A percentile compares a stretch with the other conserved stretches of the same genome.
phyloP scores from a whole-genome alignment of 495 filamentous ascomycete genomes.

The Amphirosellinia nigrospora region DNA sequence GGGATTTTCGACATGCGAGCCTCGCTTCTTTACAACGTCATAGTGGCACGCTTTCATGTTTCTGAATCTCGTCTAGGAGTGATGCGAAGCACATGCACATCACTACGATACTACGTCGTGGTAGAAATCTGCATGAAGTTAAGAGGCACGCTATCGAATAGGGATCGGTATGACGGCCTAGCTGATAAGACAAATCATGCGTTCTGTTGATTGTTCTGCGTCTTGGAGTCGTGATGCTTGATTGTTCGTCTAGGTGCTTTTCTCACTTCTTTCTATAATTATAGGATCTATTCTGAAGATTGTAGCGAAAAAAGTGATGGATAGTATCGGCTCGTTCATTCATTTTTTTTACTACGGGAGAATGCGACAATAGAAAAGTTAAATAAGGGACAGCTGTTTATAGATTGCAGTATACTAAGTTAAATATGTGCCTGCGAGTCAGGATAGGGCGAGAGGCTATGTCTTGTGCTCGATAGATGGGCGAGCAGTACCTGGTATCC shows the following conservation, averaged over 20 bases:
- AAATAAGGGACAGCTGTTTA: no score
- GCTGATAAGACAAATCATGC: conserved; percentile 2
- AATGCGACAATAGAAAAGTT: no score
- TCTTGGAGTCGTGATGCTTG: background rate
- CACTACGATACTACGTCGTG: background rate
- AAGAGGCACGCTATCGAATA: background rate
- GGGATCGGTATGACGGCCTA: background rate
- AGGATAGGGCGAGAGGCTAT: no score
- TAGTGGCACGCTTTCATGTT: background rate
- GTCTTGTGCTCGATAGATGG: no score
- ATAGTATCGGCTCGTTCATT: no score
- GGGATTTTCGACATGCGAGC: background rate
- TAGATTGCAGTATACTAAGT: no score
- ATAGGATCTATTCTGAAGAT: no score
- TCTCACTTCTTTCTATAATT: background rate
- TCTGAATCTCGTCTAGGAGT: background rate
- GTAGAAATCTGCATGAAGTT: conserved; percentile 3
- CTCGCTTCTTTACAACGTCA: background rate
- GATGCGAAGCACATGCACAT: background rate
- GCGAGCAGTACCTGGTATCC: no score
- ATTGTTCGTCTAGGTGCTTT: background rate
- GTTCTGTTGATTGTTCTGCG: background rate
- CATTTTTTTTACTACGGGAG: no score
- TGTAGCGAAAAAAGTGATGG: no score
- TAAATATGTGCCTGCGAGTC: no score